Evolutionary conservation across 1,139 yeast species (phyloP), one percentile per base, ranked within the genome.

Genomic region (Nakaseomyces bracarensis): DNA sequence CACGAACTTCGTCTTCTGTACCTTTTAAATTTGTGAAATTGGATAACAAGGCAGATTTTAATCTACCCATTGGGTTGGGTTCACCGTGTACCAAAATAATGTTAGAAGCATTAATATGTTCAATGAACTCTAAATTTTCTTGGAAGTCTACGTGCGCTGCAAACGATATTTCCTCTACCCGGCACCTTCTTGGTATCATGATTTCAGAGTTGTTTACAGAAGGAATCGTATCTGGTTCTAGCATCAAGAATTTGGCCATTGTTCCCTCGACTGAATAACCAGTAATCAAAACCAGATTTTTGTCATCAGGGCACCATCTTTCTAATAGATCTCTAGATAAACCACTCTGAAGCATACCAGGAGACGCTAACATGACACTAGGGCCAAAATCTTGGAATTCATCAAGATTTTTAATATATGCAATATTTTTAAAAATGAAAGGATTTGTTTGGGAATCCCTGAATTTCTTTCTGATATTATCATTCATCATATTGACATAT

Each of bases 181-280:
- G 77, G 46, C 93, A 68, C 49, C 97, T 73, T 55, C 98, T 76
- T 2, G 97, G 96, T 36, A 91, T 82, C 42, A 78, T 75, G 28
- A 81, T 68, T 43, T 89, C 96, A 0, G 95, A 85, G 49, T 86
- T 86, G 19, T 71, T 67, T 18, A 75, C 67, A 0, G 97, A 82
- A 3, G 93, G 93, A 43, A 91, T 86, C 15, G 87, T 84, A 21
- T 79, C 76, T 0, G 99, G 98, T 53, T 89, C 96, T 37, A 86
- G 77, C 51, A 93, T 68, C 37, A 91, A 69, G 45, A 76, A 85
- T 57, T 91, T 91, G 0, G 98, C 99, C 87, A 91, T 78, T 1
- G 98, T 91, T 19, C 99, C 98, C 60, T 91, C 99, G 4, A 91
- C 96, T 2, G 97, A 89, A 62, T 91, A 91, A 66, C 99, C 99